Evolutionary conservation across 208 protist genomes (phyloP), one percentile per base, ranked within the genome.

Genomic region (Leishmania martiniquensis): DNA sequence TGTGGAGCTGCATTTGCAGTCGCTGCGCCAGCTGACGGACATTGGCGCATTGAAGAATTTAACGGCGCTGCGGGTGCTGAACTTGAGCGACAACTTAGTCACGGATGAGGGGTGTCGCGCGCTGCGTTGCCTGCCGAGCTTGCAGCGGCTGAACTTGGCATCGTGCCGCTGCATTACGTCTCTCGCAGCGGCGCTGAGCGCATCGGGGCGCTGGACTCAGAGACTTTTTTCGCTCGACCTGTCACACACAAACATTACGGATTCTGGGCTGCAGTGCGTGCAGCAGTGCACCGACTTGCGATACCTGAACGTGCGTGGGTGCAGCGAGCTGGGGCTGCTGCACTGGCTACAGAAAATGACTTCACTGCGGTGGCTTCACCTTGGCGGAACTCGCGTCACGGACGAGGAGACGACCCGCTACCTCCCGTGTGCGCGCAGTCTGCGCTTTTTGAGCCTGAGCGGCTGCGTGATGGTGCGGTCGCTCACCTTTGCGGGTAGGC

Each of bases 11-110:
- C 86, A 91, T 68, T 63, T 95, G 22, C 66, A 88, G 55, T 83
- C 86, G 9, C 86, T 95, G 37, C 88, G 86, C 44, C 86, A 87
- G 52, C 71, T 94, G 20, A 89, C 85, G 13, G 78, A 83, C 52
- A 66, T 95, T 20, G 78, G 75, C 29, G 62, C 74, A 12, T 77
- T 96, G 37, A 77, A 66, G 51, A 55, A 79, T 34, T 77, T 96
- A 34, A 73, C 52, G 17, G 77, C 75, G 7, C 78, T 96, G n/a
- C 49, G 86, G 29, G 83, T 89, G 37, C 77, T 94, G 15, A 86
- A 90, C 59, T 60, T 89, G 37, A 83, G 72, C 51, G 92, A 93
- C 69, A 94, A 91, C 75, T 66, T 75, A 32, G 45, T 92, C 63
- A 85, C 83, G 0, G 80, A 89, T 39, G 63, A 80, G 22, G 86